A percentile compares a stretch with the other conserved stretches of the same genome.
Conservation (phyloP, 345 rosid species). For the Euphorbia peplus region DNA sequence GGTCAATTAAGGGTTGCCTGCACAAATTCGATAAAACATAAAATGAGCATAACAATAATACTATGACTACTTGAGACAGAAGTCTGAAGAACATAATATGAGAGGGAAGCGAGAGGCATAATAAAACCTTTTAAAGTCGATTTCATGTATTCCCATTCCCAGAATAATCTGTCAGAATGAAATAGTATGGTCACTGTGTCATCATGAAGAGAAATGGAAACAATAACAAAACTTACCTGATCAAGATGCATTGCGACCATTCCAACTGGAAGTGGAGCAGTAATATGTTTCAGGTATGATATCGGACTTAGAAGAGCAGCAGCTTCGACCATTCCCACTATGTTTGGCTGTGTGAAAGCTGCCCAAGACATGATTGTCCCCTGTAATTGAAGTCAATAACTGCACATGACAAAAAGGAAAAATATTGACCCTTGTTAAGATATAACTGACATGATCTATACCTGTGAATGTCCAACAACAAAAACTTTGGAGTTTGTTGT, state of each 20-base stretch:
- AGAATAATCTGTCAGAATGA: constrained; percentile 52
- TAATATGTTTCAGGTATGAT: constrained; percentile 77
- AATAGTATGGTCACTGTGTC: constrained; percentile 10
- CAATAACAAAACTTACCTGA: constrained; percentile 49
- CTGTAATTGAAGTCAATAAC: constrained; percentile 33
- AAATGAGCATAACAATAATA: not conserved
- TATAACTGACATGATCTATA: constrained; percentile 16
- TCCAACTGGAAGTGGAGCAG: constrained; percentile 74
- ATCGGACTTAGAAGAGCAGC: constrained; percentile 91
- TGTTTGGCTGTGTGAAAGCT: constrained; percentile 71
- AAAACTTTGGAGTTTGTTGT: constrained; percentile 59
- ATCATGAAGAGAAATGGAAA: constrained; percentile 17
- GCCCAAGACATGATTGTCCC: constrained; percentile 91
- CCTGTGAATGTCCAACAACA: constrained; percentile 97
- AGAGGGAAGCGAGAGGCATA: not conserved
- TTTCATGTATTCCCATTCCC: constrained; percentile 78
- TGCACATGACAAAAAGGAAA: not conserved
- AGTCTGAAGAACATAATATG: not conserved
- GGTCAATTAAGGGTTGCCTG: constrained; percentile 61
- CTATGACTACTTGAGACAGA: constrained; percentile 1
- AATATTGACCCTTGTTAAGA: not conserved
- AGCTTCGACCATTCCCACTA: constrained; percentile 81
- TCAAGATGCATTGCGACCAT: constrained; percentile 88
- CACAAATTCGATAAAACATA: constrained; percentile 12
- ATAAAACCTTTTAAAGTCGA: constrained; percentile 81